Evolutionary conservation across 148 eudicot species (phyloP), one percentile per base, ranked within the genome.

Genomic region (Persicaria tinctoria): DNA sequence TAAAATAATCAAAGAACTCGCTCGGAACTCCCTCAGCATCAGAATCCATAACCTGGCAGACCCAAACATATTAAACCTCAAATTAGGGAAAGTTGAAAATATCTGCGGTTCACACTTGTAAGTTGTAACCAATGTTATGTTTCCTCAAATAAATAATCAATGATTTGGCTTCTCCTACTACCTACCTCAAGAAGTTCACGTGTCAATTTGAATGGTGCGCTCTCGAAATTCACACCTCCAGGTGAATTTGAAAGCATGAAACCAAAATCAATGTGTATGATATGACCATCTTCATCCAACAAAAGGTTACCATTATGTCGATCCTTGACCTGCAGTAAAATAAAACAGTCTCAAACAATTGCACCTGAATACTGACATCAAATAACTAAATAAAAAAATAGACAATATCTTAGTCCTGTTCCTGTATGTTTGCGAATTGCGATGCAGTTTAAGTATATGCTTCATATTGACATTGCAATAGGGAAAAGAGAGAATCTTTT

Each of bases 181-280:
- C 83, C 57, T 80, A 91, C 99, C 99, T 96, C 99, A 69, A 96
- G 97, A 83, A 96, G 99, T 82, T 96, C 99, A 79, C 99, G 91
- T 46, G 99, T 96, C 83, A 96, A 85, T 77, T 96, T 92, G 79
- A 96, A 96, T 63, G 99, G 99, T 41, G 99, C 99, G 85, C 99
- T 96, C 85, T 96, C 99, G 83, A 96, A 96, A 87, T 92, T 96
- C 60, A 96, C 99, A 74, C 99, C 99, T 11, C 97, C 99, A 54
- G 99, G 99, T 51, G 99, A 96, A 82, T 96, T 96, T 7, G 99
- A 96, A 59, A 96, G 91, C 99, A 96, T 92, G 84, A 96, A 96
- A 8, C 99, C 99, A 74, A 92, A 96, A 79, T 96, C 99, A 73
- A 96, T 96, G 86, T 96, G 99, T 81, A 96, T 92, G 54, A 96